Base-by-base conservation (phyloP, 179 eudicot genomes). In the Camellia oleifera region DNA sequence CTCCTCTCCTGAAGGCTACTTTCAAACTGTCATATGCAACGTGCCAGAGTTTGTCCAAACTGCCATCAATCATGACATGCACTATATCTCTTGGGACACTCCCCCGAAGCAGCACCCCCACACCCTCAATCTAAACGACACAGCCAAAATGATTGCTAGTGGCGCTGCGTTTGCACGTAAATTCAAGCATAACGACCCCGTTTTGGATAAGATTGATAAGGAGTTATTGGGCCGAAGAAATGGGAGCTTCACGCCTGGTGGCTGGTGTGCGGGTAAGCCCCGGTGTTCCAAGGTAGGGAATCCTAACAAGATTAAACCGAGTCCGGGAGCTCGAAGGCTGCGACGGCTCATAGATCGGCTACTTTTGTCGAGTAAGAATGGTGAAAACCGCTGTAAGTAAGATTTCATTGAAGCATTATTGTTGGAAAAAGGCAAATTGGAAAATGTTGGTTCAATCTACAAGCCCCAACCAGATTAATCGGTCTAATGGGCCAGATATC, bases 31-130 rank as follows among this genome's bases (percentile, higher is more conserved):
- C 63, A 82, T 91, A 46, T 94, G 98, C 88, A 94, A 94, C 52
- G 86, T 77, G 5, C 97, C 97, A 0, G 86, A 92, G 71, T 95
- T 89, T 64, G 78, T 81, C 42, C 80, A 84, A 52, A 91, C 97
- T 0, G 92, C 83, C 3, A 84, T 88, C 56, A 93, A 91, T 85
- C 95, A 93, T 18, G 98, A 94, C 77, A 88, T 94, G 87, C 98
- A 94, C 80, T 94, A 85, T 81, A 95, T 95, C 9, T 82, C 98
- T 1, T 95, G 98, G 98, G 97, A 93, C 82, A 46, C 2, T 23
- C 98, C 98, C 0, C 98, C 98, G 7, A 85, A 72, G 72, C 98
- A 95, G 80, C 98, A 95, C 78, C 98, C 98, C 0, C 98, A 82
- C 58, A 76, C 76, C 6, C 97, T 95, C 85, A 69, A 78, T 46